phyloP scores from a whole-genome alignment of 1,139 yeast species.

The Oligophagozyma castellii region DNA sequence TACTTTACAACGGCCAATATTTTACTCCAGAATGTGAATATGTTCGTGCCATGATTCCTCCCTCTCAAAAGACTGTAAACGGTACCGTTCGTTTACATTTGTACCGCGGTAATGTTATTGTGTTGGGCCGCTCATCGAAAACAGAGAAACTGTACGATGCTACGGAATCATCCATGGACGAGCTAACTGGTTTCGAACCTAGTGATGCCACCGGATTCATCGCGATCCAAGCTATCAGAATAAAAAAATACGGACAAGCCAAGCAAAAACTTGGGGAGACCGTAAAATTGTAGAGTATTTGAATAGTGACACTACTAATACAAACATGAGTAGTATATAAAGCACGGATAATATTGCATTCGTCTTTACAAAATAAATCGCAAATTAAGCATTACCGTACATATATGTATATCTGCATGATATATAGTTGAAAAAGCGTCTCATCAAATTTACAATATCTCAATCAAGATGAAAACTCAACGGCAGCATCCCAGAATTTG shows the following conservation, averaged over 20 bases:
- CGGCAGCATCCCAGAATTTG: conserved; percentile 44
- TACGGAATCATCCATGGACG: conserved; percentile 98
- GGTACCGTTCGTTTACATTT: conserved; percentile 91
- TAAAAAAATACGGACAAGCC: conserved; percentile 94
- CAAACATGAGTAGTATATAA: too few relatives aligned
- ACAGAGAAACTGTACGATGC: conserved; percentile 96
- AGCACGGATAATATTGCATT: too few relatives aligned
- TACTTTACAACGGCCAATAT: conserved; percentile 93
- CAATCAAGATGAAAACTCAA: conserved; percentile 8
- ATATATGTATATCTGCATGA: neutral
- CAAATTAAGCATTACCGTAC: neutral
- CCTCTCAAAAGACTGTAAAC: conserved; percentile 89
- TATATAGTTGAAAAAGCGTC: neutral
- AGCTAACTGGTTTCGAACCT: conserved; percentile 94
- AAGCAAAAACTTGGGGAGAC: conserved; percentile 57
- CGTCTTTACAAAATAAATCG: too few relatives aligned
- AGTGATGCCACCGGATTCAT: conserved; percentile 95
- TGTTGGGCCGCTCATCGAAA: conserved; percentile 87
- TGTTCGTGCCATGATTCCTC: conserved; percentile 81
- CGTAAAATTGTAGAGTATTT: conserved; percentile 16
- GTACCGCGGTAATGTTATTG: conserved; percentile 76
- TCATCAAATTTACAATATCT: conserved; percentile 1
- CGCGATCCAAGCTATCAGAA: conserved; percentile 94
- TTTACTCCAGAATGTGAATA: conserved; percentile 98
- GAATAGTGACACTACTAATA: neutral